Conservation (phyloP, 495 filamentous ascomycete species). For the Penicillium crystallinum region DNA sequence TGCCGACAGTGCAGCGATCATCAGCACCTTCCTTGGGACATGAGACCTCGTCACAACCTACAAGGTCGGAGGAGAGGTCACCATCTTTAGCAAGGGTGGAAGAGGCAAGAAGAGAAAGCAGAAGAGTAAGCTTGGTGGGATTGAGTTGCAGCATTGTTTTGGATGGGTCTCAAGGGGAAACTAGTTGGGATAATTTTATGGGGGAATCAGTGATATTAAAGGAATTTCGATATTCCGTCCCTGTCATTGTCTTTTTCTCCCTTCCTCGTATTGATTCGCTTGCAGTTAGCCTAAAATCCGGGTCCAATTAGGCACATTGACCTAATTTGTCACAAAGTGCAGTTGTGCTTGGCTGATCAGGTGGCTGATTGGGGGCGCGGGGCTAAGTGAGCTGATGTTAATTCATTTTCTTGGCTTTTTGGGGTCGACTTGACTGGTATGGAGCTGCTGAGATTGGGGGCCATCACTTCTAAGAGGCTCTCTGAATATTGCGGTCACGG, state of each 20-base stretch:
- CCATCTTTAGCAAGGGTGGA: background rate
- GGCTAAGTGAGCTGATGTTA: too few species aligned
- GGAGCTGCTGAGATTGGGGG: too few species aligned
- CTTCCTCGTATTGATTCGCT: background rate
- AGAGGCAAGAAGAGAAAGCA: background rate
- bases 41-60: constrained; percentile 12
- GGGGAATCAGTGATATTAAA: background rate
- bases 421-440: background rate
- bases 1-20: constrained; percentile 9
- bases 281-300: background rate
- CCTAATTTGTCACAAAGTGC: background rate
- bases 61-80: constrained; percentile 2
- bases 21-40: constrained; percentile 7
- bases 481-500: background rate
- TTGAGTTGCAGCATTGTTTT: background rate
- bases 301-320: background rate
- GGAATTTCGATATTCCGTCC: background rate
- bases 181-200: background rate
- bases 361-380: background rate
- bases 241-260: too few species aligned
- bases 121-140: background rate
- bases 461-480: background rate
- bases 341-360: background rate
- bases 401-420: background rate
- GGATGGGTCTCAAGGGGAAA: background rate